These are phyloP conservation scores for Blastobotrys petasosporus DNA, from an alignment of 1,139 yeast species.

Conservation along the genomic window DNA sequence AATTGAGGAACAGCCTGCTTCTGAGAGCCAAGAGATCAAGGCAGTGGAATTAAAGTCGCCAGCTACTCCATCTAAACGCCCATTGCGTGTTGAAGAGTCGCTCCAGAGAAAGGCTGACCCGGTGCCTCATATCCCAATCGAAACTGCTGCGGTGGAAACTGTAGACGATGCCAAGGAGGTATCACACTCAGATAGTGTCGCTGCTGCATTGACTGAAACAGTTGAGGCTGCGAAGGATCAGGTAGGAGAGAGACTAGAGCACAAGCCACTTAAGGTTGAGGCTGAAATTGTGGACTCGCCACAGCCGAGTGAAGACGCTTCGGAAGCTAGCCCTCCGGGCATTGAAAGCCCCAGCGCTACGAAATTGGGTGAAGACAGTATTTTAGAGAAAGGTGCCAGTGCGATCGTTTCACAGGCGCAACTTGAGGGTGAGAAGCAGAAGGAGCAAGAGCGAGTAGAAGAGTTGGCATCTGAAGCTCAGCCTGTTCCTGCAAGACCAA, in stretches of 20 bases:
- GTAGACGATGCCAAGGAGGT: background rate
- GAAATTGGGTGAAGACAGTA: conserved; percentile 1
- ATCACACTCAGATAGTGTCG: conserved; percentile 1
- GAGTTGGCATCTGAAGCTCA: too few species aligned
- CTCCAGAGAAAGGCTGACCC: background rate
- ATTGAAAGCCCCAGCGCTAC: background rate
- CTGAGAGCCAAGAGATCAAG: background rate
- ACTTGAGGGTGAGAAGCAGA: conserved; percentile 3
- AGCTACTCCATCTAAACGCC: too few species aligned
- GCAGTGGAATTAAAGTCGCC: background rate
- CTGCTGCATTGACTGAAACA: conserved; percentile 2
- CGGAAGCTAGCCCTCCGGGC: too few species aligned
- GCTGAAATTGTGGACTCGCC: too few species aligned
- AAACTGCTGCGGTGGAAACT: conserved; percentile 4
- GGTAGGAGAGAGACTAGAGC: background rate
- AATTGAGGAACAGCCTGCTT: background rate
- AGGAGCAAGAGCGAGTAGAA: background rate
- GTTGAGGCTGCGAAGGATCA: conserved; percentile 3
- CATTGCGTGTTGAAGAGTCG: background rate
- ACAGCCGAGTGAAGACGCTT: too few species aligned
- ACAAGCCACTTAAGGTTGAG: too few species aligned
- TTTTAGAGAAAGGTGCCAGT: background rate
- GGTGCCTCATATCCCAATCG: background rate
- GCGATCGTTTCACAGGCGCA: conserved; percentile 1
- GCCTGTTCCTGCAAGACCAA: too few species aligned